Percentiles rank a stretch among this genome's conserved stretches.
phyloP scores from a whole-genome alignment of 2,329 filamentous ascomycete species.

The Helminthosporium solani region DNA sequence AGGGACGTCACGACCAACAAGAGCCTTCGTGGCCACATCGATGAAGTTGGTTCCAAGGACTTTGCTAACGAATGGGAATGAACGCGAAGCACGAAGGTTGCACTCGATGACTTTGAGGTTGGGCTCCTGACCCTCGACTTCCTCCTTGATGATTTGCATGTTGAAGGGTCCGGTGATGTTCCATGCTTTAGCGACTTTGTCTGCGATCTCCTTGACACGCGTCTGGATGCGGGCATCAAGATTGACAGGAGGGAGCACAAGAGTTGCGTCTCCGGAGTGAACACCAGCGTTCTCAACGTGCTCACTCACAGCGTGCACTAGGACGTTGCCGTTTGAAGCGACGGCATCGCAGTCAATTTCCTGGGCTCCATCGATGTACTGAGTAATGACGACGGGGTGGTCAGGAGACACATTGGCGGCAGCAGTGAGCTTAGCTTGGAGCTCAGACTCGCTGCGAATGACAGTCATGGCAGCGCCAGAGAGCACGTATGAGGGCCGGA shows the following conservation, averaged over 20 bases:
- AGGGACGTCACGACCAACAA: slow-evolving; percentile 82
- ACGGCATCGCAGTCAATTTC: slow-evolving; percentile 98
- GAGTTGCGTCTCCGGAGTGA: slow-evolving; percentile 94
- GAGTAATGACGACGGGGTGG: slow-evolving; percentile 96
- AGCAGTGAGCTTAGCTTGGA: slow-evolving; percentile 92
- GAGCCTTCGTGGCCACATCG: slow-evolving; percentile 88
- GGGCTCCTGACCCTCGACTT: slow-evolving; percentile 71
- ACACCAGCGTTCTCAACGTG: slow-evolving; percentile 97
- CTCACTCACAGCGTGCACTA: slow-evolving; percentile 90
- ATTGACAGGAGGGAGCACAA: slow-evolving; percentile 82
- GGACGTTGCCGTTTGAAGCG: slow-evolving; percentile 77
- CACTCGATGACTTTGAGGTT: slow-evolving; percentile 96
- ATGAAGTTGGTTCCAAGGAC: slow-evolving; percentile 97
- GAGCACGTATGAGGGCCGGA: slow-evolving; percentile 91
- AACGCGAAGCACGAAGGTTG: slow-evolving; percentile 94
- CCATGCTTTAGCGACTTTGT: slow-evolving; percentile 97
- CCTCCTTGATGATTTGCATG: slow-evolving; percentile 99
- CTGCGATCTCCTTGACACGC: slow-evolving; percentile 90
- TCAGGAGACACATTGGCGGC: slow-evolving; percentile 90
- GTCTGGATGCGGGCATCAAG: slow-evolving; percentile 76
- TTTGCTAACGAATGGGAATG: slow-evolving; percentile 98
- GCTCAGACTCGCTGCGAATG: slow-evolving; percentile 81
- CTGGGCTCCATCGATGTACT: slow-evolving; percentile 95
- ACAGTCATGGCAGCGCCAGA: slow-evolving; percentile 99
- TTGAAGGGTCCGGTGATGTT: slow-evolving; percentile 98